Evolutionary conservation across 2,329 filamentous ascomycete genomes (phyloP).

Genomic region (Trichophyton benhamiae): DNA sequence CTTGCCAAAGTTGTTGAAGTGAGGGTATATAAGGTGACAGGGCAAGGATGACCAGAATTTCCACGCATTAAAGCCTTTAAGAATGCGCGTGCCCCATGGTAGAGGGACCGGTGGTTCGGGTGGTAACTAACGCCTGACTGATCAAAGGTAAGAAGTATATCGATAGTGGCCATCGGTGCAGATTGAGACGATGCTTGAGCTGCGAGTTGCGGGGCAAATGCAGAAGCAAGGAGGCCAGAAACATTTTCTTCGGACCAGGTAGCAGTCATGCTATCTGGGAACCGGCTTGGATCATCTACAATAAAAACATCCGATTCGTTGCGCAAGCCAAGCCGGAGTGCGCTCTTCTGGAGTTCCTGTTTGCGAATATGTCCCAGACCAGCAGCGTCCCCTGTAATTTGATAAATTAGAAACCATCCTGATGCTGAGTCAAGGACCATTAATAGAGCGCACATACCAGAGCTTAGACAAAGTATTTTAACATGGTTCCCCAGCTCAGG

Average conservation of each 20-base stretch:
- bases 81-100: conserved; percentile 67
- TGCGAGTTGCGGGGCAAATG: conserved; percentile 52
- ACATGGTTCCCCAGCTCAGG: conserved; percentile 77
- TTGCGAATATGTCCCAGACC: conserved; percentile 74
- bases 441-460: conserved; percentile 40
- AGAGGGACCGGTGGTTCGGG: conserved; percentile 85
- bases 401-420: background rate
- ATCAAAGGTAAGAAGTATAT: conserved; percentile 86
- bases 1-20: conserved; percentile 57
- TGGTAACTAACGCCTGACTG: conserved; percentile 68
- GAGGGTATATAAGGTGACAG: conserved; percentile 77
- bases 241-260: conserved; percentile 64
- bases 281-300: conserved; percentile 61
- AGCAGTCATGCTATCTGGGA: conserved; percentile 78
- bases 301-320: conserved; percentile 69
- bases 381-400: conserved; percentile 59
- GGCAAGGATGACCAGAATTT: conserved; percentile 52
- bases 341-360: conserved; percentile 72
- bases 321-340: conserved; percentile 60
- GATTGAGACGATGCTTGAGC: conserved; percentile 18
- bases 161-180: conserved; percentile 49
- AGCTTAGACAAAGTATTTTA: conserved; percentile 86
- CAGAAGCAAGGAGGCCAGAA: conserved; percentile 54
- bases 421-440: background rate
- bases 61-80: conserved; percentile 52